Conservation (phyloP, 2,329 filamentous ascomycete species). For the Escovopsis sp. region DNA sequence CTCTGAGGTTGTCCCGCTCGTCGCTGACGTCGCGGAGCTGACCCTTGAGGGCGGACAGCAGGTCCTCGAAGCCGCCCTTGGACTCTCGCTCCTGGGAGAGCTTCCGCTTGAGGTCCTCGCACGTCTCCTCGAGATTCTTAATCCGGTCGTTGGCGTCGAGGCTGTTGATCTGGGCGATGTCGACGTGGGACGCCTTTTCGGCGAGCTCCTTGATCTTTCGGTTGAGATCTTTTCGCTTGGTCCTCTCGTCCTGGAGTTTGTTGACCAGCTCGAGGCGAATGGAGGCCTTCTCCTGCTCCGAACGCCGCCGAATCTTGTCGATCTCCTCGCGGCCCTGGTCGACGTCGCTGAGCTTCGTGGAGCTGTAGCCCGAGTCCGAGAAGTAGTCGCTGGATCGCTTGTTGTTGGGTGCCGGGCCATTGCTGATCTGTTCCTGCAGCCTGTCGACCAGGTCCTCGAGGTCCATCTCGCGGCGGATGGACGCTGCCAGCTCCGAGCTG, state of each 20-base stretch:
- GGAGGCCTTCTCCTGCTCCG: slow-evolving; percentile 83
- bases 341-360: slow-evolving; percentile 58
- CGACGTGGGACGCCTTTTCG: slow-evolving; percentile 54
- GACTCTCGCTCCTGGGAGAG: slow-evolving; percentile 72
- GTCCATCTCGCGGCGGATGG: slow-evolving; percentile 91
- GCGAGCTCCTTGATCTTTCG: slow-evolving; percentile 72
- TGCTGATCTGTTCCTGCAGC: slow-evolving; percentile 61
- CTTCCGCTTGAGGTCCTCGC: slow-evolving; percentile 72
- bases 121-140: slow-evolving; percentile 62
- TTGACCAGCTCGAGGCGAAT: slow-evolving; percentile 72
- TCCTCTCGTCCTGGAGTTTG: slow-evolving; percentile 77
- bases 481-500: slow-evolving; percentile 79
- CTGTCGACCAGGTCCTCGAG: slow-evolving; percentile 86
- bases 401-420: slow-evolving; percentile 38
- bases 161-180: slow-evolving; percentile 38
- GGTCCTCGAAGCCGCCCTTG: slow-evolving; percentile 88
- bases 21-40: slow-evolving; percentile 73
- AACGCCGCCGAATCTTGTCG: slow-evolving; percentile 65
- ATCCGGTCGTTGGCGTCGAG: slow-evolving; percentile 46
- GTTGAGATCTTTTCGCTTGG: slow-evolving; percentile 61
- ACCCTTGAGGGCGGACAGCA: slow-evolving; percentile 67
- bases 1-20: slow-evolving; percentile 81
- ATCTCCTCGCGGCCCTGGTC: slow-evolving; percentile 55
- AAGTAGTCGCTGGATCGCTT: slow-evolving; percentile 94
- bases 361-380: slow-evolving; percentile 87